Evolutionary conservation across 768 basidiomycete genomes (phyloP), one percentile per base, ranked within the genome.

Genomic region (Chalciporus pseudorubinellus): DNA sequence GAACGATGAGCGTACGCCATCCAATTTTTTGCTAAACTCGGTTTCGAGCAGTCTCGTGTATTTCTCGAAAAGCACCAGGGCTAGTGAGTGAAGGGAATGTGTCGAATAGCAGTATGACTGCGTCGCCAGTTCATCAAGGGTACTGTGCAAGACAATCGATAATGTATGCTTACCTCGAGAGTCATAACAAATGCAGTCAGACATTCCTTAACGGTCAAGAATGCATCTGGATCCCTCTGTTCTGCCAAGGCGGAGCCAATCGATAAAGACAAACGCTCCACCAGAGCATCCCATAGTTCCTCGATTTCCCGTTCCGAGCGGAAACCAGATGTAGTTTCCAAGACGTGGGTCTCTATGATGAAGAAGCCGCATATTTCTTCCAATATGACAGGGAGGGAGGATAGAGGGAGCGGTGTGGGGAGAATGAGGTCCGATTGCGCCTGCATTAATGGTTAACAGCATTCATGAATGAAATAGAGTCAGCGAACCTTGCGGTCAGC

Each of bases 311-410:
- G 79, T 58, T 87, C 80, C 14, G 89, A 91, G n/a, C 97, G 83
- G 72, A 99, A 99, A 29, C 79, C 82, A 16, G 85, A 85, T 10
- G 94, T 92, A 0, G 92, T 92, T 58, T 87, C 83, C 7, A 98
- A 79, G 1, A 99, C 94, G 63, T 95, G 87, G 1, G 83, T 85
- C 70, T 99, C 97, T 57, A 98, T 85, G 51, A 99, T 93, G 72
- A 98, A 99, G 71, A 97, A 99, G 0, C 97, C 97, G 33, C 93
- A 88, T 56, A 98, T 90, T 70, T 98, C 92, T 66, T 95, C 89
- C 21, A 91, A 87, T 19, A 98, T 74, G n/a, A 80, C 66, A 1
- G 86, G 77, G 5, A 98, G 79, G 3, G 86, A 79, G 2, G 77
- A 65, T 29, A 92, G 61, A 26, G 83, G 80, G 19, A 92, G 74